phyloP scores from a whole-genome alignment of 768 basidiomycete species.

The Coprinopsis sp. region DNA sequence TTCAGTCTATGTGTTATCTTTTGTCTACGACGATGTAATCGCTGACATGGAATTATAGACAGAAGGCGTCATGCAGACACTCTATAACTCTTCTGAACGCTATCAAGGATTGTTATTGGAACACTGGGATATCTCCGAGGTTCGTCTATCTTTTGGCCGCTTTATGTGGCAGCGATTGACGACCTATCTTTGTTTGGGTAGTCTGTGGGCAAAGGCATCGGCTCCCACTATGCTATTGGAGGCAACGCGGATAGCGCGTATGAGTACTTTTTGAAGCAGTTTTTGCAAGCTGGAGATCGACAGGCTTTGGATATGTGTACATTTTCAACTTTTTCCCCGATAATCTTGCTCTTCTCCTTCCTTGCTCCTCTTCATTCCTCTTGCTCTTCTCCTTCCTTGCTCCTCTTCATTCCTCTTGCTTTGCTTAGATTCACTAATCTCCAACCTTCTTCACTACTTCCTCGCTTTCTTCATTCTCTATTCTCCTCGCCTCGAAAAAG shows the following conservation, averaged over 20 bases:
- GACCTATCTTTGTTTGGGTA: slow-evolving; percentile 22
- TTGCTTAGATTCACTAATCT: slow-evolving; percentile 15
- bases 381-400: slow-evolving; percentile 16
- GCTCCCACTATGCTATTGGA: slow-evolving; percentile 42
- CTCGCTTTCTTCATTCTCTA: too few relatives aligned
- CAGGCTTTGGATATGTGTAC: slow-evolving; percentile 53
- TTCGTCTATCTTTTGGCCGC: too few relatives aligned
- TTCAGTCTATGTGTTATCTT: too few relatives aligned
- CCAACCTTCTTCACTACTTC: too few relatives aligned
- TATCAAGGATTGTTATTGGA: too few relatives aligned
- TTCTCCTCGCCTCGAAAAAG: too few relatives aligned
- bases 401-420: slow-evolving; percentile 30
- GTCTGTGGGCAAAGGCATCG: background rate
- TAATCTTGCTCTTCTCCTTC: too few relatives aligned
- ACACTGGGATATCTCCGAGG: too few relatives aligned
- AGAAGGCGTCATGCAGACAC: too few relatives aligned
- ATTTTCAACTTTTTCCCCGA: slow-evolving; percentile 12
- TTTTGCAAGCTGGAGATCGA: slow-evolving; percentile 54
- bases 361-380: background rate
- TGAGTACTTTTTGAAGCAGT: slow-evolving; percentile 69
- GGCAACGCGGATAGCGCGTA: slow-evolving; percentile 62
- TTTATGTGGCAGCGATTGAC: slow-evolving; percentile 21
- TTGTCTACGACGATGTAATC: too few relatives aligned
- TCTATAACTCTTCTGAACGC: too few relatives aligned
- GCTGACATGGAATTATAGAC: too few relatives aligned